These are phyloP conservation scores for Suillus hirtellus DNA, from an alignment of 768 basidiomycete species.

Conservation along the genomic window DNA sequence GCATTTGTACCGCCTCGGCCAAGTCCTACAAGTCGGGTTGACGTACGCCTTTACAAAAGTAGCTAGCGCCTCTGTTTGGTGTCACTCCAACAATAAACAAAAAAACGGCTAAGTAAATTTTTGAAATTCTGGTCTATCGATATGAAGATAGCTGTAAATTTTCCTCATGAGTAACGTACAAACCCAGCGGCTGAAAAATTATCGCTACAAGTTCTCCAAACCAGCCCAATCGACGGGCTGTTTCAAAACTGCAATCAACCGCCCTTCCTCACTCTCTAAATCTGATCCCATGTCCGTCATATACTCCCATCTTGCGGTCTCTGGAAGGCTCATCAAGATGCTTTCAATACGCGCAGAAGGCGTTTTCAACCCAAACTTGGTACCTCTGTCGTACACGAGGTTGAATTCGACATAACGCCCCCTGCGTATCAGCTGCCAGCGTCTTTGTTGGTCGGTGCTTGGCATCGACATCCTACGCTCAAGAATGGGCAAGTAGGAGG, in stretches of 20 bases:
- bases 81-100: too few relatives aligned
- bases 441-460: conserved; percentile 64
- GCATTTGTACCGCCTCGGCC: too few relatives aligned
- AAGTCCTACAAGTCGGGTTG: too few relatives aligned
- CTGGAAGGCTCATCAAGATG: conserved; percentile 87
- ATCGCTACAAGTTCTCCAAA: not conserved
- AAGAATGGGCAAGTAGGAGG: conserved; percentile 89
- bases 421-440: conserved; percentile 92
- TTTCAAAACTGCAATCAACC: conserved; percentile 59
- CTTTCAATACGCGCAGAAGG: conserved; percentile 88
- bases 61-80: too few relatives aligned
- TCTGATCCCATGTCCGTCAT: conserved; percentile 71
- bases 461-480: conserved; percentile 53
- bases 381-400: conserved; percentile 82
- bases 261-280: conserved; percentile 64
- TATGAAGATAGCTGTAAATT: too few relatives aligned
- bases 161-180: not conserved
- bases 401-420: conserved; percentile 97
- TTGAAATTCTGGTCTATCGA: too few relatives aligned
- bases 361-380: conserved; percentile 82
- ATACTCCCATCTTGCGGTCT: conserved; percentile 90
- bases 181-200: not conserved
- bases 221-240: conserved; percentile 64
- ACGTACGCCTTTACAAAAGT: too few relatives aligned
- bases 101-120: too few relatives aligned